phyloP scores from a whole-genome alignment of 2,329 filamentous ascomycete genomes.

The Pestalotiopsis fici region DNA sequence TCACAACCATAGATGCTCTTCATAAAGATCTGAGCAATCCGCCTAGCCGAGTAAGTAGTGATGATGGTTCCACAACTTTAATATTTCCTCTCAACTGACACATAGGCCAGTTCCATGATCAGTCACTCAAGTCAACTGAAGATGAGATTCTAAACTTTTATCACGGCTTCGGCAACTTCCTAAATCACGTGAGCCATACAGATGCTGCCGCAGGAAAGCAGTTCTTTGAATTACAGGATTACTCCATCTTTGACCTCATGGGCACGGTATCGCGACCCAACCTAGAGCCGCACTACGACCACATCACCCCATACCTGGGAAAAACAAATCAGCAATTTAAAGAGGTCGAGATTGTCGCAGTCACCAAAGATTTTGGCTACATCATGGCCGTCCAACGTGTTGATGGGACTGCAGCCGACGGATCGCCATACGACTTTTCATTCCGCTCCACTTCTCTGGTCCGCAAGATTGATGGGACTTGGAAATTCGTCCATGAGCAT shows the following conservation, averaged over 20 bases:
- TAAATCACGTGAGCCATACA: neutral
- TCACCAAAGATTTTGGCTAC: neutral
- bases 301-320: neutral
- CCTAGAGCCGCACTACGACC: neutral
- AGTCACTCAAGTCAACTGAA: neutral
- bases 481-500: neutral
- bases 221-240: neutral
- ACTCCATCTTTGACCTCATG: neutral
- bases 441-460: neutral
- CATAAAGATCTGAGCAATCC: neutral
- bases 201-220: neutral
- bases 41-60: neutral
- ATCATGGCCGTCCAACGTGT: neutral
- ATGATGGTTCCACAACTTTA: neutral
- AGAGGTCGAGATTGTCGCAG: neutral
- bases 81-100: neutral
- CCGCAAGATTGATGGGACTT: neutral
- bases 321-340: neutral
- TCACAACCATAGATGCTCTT: neutral
- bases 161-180: neutral
- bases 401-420: neutral
- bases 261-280: neutral
- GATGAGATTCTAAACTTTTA: neutral
- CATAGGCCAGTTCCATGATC: neutral
- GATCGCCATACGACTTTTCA: neutral